Percentiles rank a stretch among this genome's conserved stretches.
phyloP scores from a whole-genome alignment of 2,329 filamentous ascomycete species.

The Periconia sp. region DNA sequence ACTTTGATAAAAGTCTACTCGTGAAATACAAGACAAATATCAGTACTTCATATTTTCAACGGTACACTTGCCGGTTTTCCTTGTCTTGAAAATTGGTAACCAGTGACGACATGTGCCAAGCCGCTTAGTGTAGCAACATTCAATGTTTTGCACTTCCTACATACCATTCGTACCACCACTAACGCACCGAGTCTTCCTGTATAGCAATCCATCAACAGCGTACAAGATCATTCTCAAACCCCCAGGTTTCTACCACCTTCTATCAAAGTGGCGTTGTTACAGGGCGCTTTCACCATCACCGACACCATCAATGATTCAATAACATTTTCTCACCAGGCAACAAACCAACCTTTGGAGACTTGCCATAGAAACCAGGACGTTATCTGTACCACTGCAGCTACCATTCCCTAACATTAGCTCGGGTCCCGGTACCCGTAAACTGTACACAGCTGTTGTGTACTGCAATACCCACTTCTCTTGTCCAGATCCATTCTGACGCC shows the following conservation, averaged over 20 bases:
- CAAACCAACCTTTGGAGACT: background rate
- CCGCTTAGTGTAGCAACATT: too few species aligned
- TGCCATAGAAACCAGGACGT: background rate
- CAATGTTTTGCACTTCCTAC: background rate
- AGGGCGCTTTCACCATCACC: background rate
- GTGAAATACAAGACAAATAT: too few species aligned
- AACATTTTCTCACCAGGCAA: conserved; percentile 19
- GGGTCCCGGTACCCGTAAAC: background rate
- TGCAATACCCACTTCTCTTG: background rate
- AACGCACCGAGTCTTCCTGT: background rate
- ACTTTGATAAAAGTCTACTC: too few species aligned
- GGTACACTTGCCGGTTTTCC: too few species aligned
- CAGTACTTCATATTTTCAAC: too few species aligned
- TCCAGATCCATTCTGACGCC: background rate
- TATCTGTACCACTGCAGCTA: background rate
- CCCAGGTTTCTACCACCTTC: background rate
- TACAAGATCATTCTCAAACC: background rate
- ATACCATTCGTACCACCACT: background rate
- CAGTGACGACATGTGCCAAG: too few species aligned
- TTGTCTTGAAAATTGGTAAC: too few species aligned
- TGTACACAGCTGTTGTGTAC: background rate
- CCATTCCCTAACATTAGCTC: conserved; percentile 19
- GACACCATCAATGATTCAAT: conserved; percentile 31
- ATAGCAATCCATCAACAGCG: background rate
- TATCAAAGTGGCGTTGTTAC: conserved; percentile 9